Base-by-base conservation (phyloP, 345 rosid species). In the Cardamine occulta region DNA sequence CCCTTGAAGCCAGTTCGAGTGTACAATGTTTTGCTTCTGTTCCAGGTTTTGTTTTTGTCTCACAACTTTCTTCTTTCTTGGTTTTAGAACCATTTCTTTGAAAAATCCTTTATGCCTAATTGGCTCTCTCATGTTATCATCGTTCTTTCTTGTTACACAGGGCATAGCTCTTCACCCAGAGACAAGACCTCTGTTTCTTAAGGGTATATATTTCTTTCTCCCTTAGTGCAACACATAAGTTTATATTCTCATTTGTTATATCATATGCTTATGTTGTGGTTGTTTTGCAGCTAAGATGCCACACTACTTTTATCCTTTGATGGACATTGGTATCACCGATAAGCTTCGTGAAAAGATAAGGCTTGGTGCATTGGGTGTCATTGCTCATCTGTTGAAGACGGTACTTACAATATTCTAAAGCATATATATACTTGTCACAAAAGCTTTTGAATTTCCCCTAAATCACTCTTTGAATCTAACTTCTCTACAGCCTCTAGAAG, bases 301-400 rank as follows among this genome's bases (percentile, higher is more conserved):
- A 2, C 6, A 35, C 48, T 87, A 86, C 53, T 72, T 90, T 15
- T 82, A 73, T 55, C 82, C 92, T 29, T 77, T 87, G 65, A 74
- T 87, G 42, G 54, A 76, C 66, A 78, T 31, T 55, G 31, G 40
- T 40, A 42, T 7, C 63, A 13, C 32, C 6, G 82, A 56, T 8
- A 73, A n/a, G 81, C n/a, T 78, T 73, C 58, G 66, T 42, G 91
- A 91, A 56, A 37, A 1, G 51, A 2, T 88, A 35, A 86, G 92
- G 79, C 54, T 86, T 63, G 75, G 74, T 67, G 84, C 88, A 75
- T 81, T 91, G 76, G 84, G 88, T 56, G 87, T 91, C 26, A 81
- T 88, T 44, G 87, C 80, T 23, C 82, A 86, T 23, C 54, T 91
- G 8, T 73, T 83, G 59, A 85, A 87, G 85, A 79, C 80, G 79